These are phyloP conservation scores for Penicillium italicum DNA, from an alignment of 2,329 filamentous ascomycete genomes.

Conservation along the genomic window DNA sequence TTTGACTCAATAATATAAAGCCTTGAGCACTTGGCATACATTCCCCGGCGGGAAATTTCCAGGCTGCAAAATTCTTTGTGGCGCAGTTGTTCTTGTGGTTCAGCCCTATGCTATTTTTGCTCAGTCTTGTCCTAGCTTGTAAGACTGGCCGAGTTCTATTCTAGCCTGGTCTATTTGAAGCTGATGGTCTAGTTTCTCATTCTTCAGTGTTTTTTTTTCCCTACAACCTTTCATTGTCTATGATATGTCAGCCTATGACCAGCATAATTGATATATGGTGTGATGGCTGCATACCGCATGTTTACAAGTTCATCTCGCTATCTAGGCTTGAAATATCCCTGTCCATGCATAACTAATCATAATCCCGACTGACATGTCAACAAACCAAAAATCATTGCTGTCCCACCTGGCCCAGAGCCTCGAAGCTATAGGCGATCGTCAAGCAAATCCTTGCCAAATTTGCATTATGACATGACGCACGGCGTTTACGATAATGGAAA, in stretches of 20 bases:
- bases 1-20: not conserved
- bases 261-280: not conserved
- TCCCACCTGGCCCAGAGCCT: not conserved
- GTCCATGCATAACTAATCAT: not conserved
- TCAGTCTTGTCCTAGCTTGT: not conserved
- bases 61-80: not conserved
- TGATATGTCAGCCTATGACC: not conserved
- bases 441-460: not conserved
- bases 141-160: not conserved
- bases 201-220: not conserved
- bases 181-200: not conserved
- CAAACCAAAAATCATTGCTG: not conserved
- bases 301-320: not conserved
- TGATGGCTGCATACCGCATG: not conserved
- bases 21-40: not conserved
- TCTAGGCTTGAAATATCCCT: not conserved
- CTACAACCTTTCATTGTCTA: not conserved
- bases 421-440: not conserved
- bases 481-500: not conserved
- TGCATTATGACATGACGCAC: not conserved
- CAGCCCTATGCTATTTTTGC: constrained; percentile 1
- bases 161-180: not conserved
- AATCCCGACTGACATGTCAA: not conserved
- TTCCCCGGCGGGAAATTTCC: not conserved
- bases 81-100: not conserved